Conservation (phyloP, 2,329 filamentous ascomycete genomes). For the Truncatella angustata region DNA sequence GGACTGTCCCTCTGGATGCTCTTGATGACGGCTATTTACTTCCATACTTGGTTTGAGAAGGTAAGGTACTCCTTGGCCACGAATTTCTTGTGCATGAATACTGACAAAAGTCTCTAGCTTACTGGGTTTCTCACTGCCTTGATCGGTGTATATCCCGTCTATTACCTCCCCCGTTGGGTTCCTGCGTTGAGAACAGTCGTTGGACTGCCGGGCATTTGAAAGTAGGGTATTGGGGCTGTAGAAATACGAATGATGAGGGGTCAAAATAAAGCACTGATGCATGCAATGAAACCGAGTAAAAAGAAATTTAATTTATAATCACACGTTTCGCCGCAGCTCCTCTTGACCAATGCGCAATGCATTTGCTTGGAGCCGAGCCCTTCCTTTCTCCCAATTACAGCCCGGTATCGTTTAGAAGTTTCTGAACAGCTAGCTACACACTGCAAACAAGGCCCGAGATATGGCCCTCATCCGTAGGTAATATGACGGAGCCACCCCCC, state of each 20-base stretch:
- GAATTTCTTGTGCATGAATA: not conserved
- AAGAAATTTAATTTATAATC: too few relatives aligned
- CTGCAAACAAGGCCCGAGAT: too few relatives aligned
- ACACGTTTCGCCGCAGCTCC: too few relatives aligned
- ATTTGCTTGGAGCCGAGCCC: too few relatives aligned
- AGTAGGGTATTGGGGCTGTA: not conserved
- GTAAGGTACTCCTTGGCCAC: slow-evolving; percentile 40
- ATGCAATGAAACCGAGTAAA: too few relatives aligned
- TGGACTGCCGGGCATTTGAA: slow-evolving; percentile 24
- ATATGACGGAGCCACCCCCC: too few relatives aligned
- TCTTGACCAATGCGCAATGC: too few relatives aligned
- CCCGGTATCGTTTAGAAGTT: too few relatives aligned
- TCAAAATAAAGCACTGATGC: too few relatives aligned
- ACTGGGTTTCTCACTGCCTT: slow-evolving; percentile 39
- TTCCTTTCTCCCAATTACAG: too few relatives aligned
- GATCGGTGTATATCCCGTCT: slow-evolving; percentile 20
- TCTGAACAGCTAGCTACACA: too few relatives aligned
- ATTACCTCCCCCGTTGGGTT: slow-evolving; percentile 23
- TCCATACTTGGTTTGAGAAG: slow-evolving; percentile 99
- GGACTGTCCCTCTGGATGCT: slow-evolving; percentile 89
- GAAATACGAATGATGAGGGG: not conserved
- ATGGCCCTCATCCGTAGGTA: too few relatives aligned
- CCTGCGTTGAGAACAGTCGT: slow-evolving; percentile 19
- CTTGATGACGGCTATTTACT: slow-evolving; percentile 97
- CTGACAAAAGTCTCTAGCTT: slow-evolving; percentile 33